Conservation (phyloP, 352 stramenopile genomes). For the Pythium monospermum region DNA sequence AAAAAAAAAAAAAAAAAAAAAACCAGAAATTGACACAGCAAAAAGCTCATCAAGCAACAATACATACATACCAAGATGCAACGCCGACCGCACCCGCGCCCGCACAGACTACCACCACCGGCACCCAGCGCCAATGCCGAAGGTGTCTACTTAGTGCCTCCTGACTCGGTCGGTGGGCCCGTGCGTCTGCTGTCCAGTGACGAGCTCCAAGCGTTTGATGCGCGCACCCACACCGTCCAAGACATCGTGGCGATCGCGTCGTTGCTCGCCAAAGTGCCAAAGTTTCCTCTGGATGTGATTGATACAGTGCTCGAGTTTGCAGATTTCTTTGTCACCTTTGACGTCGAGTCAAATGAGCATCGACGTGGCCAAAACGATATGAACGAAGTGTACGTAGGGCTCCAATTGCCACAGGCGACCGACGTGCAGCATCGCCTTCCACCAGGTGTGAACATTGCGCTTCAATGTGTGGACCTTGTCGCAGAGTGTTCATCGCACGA, state of each 20-base stretch:
- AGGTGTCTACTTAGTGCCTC: neutral
- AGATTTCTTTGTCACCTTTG: slow-evolving; percentile 43
- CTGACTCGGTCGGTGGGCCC: slow-evolving; percentile 10
- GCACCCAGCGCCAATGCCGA: neutral
- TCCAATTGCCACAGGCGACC: slow-evolving; percentile 32
- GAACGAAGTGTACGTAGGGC: slow-evolving; percentile 51
- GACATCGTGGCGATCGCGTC: slow-evolving; percentile 33
- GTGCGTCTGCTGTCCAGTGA: slow-evolving; percentile 13
- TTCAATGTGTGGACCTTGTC: slow-evolving; percentile 36
- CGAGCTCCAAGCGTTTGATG: slow-evolving; percentile 3
- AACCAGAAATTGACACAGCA: too few relatives aligned
- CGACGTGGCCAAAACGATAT: slow-evolving; percentile 31
- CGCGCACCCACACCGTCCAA: slow-evolving; percentile 11
- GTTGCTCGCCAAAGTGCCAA: slow-evolving; percentile 17
- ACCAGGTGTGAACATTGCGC: slow-evolving; percentile 28
- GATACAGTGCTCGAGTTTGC: slow-evolving; percentile 49
- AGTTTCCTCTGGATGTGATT: slow-evolving; percentile 25
- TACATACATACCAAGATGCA: neutral
- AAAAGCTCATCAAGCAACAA: neutral
- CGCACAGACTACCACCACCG: neutral
- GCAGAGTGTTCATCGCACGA: slow-evolving; percentile 62
- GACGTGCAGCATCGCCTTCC: slow-evolving; percentile 36
- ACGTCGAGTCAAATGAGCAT: slow-evolving; percentile 29
- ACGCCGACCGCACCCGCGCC: neutral
- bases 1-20: too few relatives aligned